Base-by-base conservation (phyloP, 2,329 filamentous ascomycete genomes). In the Aspergillus brunneoviolaceus region DNA sequence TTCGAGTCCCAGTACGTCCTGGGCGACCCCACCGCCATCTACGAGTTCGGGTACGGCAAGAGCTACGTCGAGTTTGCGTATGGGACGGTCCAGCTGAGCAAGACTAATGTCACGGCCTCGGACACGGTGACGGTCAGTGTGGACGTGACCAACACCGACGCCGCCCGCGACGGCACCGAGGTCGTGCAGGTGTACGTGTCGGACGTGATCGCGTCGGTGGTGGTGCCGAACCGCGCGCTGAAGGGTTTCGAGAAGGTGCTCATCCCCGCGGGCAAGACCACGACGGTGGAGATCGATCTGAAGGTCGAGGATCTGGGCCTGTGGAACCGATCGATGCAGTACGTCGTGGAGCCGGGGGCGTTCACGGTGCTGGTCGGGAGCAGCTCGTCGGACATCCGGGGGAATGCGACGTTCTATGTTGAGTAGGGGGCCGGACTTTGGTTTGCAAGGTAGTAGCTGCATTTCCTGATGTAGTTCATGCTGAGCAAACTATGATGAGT, bases 281-380 rank as follows among this genome's bases (percentile, higher is more conserved):
- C 82, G 62, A 82, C 76, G 39, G 81, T 84, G 0, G 69, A 76
- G 35, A 77, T 89, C 27, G 78, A 82, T 19, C 67, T 87, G 21
- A 69, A 80, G 31, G 78, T 86, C 3, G 66, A 71, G 21, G 78
- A 84, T 51, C 72, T 85, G 63, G 84, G 84, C 0, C 67, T 87
- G 7, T 87, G 85, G 85, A 77, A 85, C 70, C 66, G 75, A 12
- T 78, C 74, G 35, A 89, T 90, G 86, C 77, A 87, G 72, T 91
- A 91, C 72, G 87, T 90, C 25, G 88, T 92, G 42, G 89, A 92
- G 80, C 84, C 84, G 3, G 89, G 89, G 1, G 82, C 87, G 47
- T 92, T 91, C 71, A 74, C 81, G 5, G 77, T 90, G 10, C 78
- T 82, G 57, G 82, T 88, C 16, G 89, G 88, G 2, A 74, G 76